phyloP scores from a whole-genome alignment of 768 basidiomycete species.

The Hypholoma fasciculare region DNA sequence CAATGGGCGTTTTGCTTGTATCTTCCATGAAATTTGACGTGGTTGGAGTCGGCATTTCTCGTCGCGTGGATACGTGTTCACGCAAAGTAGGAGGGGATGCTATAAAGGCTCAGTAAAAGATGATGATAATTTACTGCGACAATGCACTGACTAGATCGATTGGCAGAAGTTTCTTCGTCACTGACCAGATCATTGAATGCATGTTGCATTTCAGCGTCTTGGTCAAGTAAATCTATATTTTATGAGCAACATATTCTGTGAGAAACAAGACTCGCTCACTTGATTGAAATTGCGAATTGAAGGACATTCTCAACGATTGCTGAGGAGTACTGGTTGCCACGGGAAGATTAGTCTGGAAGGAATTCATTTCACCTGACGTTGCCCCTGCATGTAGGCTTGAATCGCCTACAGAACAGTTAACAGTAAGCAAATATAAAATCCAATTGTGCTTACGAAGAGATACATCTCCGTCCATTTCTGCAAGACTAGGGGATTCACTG shows the following conservation, averaged over 20 bases:
- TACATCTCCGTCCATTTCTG: neutral
- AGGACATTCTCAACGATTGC: slow-evolving; percentile 54
- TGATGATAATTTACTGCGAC: slow-evolving; percentile 13
- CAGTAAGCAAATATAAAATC: neutral
- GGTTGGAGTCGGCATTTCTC: neutral
- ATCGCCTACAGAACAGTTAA: slow-evolving; percentile 20
- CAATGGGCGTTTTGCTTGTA: neutral
- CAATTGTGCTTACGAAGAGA: slow-evolving; percentile 7
- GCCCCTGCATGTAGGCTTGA: slow-evolving; percentile 39
- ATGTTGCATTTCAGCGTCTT: slow-evolving; percentile 73
- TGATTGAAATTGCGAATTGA: slow-evolving; percentile 49
- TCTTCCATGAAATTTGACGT: neutral
- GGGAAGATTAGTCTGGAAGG: slow-evolving; percentile 43
- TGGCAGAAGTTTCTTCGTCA: slow-evolving; percentile 40
- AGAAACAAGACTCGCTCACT: slow-evolving; percentile 45
- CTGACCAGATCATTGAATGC: slow-evolving; percentile 57
- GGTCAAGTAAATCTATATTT: slow-evolving; percentile 59
- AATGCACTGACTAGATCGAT: slow-evolving; percentile 14
- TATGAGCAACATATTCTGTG: slow-evolving; percentile 12
- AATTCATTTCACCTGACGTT: slow-evolving; percentile 37
- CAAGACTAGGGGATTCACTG: slow-evolving; percentile 12
- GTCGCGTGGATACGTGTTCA: neutral
- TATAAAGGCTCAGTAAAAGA: neutral
- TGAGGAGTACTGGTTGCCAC: slow-evolving; percentile 57
- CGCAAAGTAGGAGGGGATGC: slow-evolving; percentile 10